A percentile compares a stretch with the other conserved stretches of the same genome.
phyloP scores from a whole-genome alignment of 257 asterid species.

The Ocimum tenuiflorum region DNA sequence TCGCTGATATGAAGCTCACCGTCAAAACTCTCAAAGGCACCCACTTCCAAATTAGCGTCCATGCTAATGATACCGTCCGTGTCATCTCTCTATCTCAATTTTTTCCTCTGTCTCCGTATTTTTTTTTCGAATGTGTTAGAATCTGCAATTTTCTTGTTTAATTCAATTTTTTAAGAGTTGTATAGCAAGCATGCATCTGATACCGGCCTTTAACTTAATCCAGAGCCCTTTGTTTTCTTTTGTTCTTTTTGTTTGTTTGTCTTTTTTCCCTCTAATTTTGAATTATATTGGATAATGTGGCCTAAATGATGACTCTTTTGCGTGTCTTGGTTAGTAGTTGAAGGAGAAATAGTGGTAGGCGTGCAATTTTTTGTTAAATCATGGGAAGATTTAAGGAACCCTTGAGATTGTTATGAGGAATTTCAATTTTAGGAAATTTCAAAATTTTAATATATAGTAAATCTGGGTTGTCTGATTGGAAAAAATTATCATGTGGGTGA shows the following conservation, averaged over 20 bases:
- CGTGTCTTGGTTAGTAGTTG: neutral
- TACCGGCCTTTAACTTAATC: neutral
- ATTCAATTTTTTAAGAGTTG: neutral
- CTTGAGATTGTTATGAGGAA: neutral
- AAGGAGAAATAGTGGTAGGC: neutral
- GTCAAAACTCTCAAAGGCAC: conserved; percentile 94
- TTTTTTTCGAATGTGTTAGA: neutral
- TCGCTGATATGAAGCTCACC: conserved; percentile 73
- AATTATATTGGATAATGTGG: conserved; percentile 4
- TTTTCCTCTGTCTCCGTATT: neutral
- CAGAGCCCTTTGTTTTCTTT: neutral
- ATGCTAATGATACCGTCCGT: conserved; percentile 69
- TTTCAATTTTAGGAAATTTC: neutral
- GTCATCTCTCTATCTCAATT: conserved; percentile 1
- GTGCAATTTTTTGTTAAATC: neutral
- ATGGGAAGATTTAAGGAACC: neutral
- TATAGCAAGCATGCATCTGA: conserved; percentile 7
- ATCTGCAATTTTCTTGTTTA: neutral
- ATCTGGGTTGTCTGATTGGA: neutral
- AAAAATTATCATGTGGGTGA: conserved; percentile 10
- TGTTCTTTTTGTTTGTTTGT: neutral
- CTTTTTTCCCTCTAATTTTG: neutral
- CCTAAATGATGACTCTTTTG: neutral
- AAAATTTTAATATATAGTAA: neutral
- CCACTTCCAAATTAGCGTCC: conserved; percentile 77